Percentiles rank a stretch among this genome's conserved stretches.
Evolutionary conservation across 1,284 basidiomycete species (phyloP).

Genomic region (Phaffia rhodozyma): DNA sequence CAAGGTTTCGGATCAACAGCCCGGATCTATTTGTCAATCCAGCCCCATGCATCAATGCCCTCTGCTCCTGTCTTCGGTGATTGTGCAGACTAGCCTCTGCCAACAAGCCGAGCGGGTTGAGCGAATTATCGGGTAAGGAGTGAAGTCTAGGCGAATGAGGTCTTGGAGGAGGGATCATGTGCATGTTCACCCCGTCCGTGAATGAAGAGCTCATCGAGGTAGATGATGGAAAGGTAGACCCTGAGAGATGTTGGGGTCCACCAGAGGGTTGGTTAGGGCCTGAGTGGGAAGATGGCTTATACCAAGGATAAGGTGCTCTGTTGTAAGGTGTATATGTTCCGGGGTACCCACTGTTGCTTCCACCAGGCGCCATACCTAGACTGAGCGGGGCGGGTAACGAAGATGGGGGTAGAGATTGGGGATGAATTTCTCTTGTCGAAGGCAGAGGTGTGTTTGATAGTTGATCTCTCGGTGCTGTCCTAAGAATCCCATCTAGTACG

Average conservation of each 20-base stretch:
- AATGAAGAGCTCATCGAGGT: constrained; percentile 21
- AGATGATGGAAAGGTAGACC: constrained; percentile 21
- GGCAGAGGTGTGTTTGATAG: too few species aligned
- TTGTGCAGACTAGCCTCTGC: constrained; percentile 86
- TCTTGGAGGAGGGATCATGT: constrained; percentile 23
- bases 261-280: not conserved
- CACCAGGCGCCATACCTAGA: not conserved
- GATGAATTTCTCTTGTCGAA: too few species aligned
- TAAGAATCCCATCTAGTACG: too few species aligned
- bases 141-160: constrained; percentile 62
- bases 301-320: not conserved
- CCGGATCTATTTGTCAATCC: not conserved
- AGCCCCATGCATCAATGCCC: constrained; percentile 6
- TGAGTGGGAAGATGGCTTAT: not conserved
- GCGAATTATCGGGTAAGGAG: constrained; percentile 74
- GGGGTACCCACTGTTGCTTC: too few species aligned
- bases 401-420: not conserved
- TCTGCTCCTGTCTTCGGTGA: constrained; percentile 35
- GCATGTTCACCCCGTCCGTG: too few species aligned
- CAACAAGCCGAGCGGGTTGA: constrained; percentile 79
- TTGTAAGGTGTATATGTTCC: not conserved
- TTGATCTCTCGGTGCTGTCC: too few species aligned
- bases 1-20: not conserved
- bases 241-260: constrained; percentile 20
- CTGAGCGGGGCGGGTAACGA: not conserved